phyloP scores from a whole-genome alignment of 805 yeast genomes.

The Scheffersomyces amazonensis region DNA sequence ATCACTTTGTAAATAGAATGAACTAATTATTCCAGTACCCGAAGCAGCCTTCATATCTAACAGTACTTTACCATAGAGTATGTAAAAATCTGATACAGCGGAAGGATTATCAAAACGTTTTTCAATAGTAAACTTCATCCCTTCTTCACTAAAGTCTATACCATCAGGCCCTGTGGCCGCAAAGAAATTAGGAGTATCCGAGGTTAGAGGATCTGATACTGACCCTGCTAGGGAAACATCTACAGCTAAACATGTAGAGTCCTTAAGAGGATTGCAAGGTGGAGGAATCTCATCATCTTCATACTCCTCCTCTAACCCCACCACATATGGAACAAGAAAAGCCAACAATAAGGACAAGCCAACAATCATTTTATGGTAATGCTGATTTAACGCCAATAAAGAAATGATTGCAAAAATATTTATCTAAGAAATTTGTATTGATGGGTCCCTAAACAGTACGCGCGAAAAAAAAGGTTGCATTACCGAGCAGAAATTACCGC shows the following conservation, averaged over 20 bases:
- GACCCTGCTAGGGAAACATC: conserved; percentile 21
- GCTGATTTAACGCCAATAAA: background rate
- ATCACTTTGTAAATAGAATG: conserved; percentile 40
- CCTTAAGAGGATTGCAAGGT: conserved; percentile 24
- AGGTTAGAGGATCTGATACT: conserved; percentile 14
- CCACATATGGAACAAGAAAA: background rate
- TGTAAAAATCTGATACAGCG: conserved; percentile 24
- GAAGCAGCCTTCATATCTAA: conserved; percentile 30
- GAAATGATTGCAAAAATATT: background rate
- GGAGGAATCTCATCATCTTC: background rate
- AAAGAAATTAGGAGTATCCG: conserved; percentile 4
- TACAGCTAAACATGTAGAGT: conserved; percentile 20
- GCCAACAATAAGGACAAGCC: background rate
- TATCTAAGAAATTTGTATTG: too few relatives aligned
- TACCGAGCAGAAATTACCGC: too few relatives aligned
- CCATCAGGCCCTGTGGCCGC: conserved; percentile 6
- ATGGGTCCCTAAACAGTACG: too few relatives aligned
- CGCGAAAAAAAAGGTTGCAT: background rate
- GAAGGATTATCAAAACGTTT: conserved; percentile 31
- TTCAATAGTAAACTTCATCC: conserved; percentile 11
- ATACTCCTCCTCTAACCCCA: background rate
- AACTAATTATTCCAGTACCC: conserved; percentile 36
- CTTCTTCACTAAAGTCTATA: conserved; percentile 8
- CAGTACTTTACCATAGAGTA: conserved; percentile 35
- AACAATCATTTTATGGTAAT: too few relatives aligned